Base-by-base conservation (phyloP, 768 basidiomycete species). In the Amylocystis lapponica region DNA sequence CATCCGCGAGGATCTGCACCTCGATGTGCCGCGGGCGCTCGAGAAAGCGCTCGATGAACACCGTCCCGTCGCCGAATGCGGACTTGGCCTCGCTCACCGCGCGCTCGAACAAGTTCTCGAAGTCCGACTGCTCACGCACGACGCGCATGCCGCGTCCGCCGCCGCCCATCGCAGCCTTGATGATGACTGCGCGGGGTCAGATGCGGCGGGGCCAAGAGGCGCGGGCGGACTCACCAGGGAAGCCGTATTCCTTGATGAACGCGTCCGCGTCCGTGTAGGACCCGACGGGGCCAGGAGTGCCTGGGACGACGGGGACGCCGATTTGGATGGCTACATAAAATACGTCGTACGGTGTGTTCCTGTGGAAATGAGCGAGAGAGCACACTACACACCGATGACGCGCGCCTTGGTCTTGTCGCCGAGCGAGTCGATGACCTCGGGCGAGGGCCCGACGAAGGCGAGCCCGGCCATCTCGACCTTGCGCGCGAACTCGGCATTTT, bases 71-170 rank as follows among this genome's bases (percentile, higher is more conserved):
- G 41, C 96, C 96, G 60, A 99, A 99, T 14, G 96, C 93, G 38
- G 90, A 79, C 66, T 84, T 97, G 49, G 96, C 96, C 64, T 99
- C 96, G 55, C 79, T 83, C 48, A 92, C 91, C 12, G 96, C 95
- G 46, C 92, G 86, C 58, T 91, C 78, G 62, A 98, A 98, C 6
- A 86, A 72, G 44, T 77, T 71, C 68, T 91, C 76, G 75, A 98
- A 97, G 54, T 91, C 86, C 23, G 83, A 83, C 63, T 94, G 86
- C 58, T 93, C 90, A 49, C 91, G 83, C 26, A 99, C 96, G 43
- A 99, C 95, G 57, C 96, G 88, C 96, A 98, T 99, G 47, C 96
- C 96, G 54, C 95, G 90, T 41, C 96, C 96, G 55, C 95, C 95
- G 46, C 94, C 95, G 46, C 95, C 95, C 89, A 96, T 94, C 8